These are phyloP conservation scores for Termitomyces sp. DNA, from an alignment of 768 basidiomycete species.

Conservation along the genomic window DNA sequence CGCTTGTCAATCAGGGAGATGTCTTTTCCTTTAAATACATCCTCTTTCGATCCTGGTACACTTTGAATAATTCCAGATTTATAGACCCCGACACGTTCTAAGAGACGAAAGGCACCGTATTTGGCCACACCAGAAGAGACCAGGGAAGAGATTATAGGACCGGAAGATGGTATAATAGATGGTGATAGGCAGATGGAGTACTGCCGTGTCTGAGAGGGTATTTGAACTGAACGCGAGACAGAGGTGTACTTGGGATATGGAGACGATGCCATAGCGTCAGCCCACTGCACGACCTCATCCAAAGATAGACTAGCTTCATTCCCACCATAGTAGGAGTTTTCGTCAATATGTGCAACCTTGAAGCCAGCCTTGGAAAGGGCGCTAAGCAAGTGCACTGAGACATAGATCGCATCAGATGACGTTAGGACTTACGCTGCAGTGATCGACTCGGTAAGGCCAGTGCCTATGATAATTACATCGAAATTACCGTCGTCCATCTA, in stretches of 20 bases:
- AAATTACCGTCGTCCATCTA: conserved; percentile 41
- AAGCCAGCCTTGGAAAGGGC: conserved; percentile 86
- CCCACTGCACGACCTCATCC: conserved; percentile 76
- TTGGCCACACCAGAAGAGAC: conserved; percentile 80
- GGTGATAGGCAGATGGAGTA: conserved; percentile 88
- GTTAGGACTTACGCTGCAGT: conserved; percentile 69
- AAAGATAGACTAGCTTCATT: conserved; percentile 77
- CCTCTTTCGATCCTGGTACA: conserved; percentile 90
- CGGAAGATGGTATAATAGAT: conserved; percentile 71
- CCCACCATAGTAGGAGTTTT: conserved; percentile 80
- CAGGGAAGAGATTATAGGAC: conserved; percentile 73
- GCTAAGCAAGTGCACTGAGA: conserved; percentile 33
- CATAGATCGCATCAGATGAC: neutral
- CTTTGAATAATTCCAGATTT: conserved; percentile 42
- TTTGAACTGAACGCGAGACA: conserved; percentile 34
- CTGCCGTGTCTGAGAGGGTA: conserved; percentile 57
- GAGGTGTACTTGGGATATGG: conserved; percentile 30
- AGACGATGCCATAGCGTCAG: conserved; percentile 28
- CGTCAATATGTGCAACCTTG: conserved; percentile 84
- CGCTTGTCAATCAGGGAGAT: conserved; percentile 82
- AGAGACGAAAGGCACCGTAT: conserved; percentile 86
- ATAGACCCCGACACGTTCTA: conserved; percentile 67
- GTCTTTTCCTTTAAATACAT: conserved; percentile 81
- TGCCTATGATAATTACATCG: conserved; percentile 68
- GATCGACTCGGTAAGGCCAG: conserved; percentile 83